phyloP scores from a whole-genome alignment of 1,284 basidiomycete species.

The Paramarasmius palmivorus region DNA sequence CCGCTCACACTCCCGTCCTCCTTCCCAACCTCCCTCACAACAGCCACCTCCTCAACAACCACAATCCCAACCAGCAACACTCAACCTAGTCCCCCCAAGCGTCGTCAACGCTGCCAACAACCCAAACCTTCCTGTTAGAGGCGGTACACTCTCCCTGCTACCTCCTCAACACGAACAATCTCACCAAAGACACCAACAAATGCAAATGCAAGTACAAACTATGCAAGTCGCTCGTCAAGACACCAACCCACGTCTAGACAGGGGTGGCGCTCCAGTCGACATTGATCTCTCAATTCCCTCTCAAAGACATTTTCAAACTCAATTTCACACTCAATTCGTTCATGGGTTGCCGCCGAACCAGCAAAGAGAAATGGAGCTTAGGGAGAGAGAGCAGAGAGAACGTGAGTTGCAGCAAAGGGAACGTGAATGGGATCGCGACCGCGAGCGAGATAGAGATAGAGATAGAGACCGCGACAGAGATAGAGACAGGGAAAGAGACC shows the following conservation, averaged over 20 bases:
- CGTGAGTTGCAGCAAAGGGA: constrained; percentile 13
- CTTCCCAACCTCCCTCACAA: too few species aligned
- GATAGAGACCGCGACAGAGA: constrained; percentile 17
- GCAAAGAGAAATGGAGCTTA: background rate
- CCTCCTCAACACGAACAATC: constrained; percentile 3
- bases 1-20: too few species aligned
- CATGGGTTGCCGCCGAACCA: constrained; percentile 12
- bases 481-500: constrained; percentile 3
- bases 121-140: background rate
- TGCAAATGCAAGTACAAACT: constrained; percentile 5
- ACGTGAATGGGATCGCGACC: constrained; percentile 18
- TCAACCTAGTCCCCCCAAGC: too few species aligned
- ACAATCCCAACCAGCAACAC: too few species aligned
- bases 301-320: constrained; percentile 29
- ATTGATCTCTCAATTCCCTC: too few species aligned
- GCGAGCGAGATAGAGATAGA: constrained; percentile 3
- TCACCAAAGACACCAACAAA: constrained; percentile 2
- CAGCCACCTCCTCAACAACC: too few species aligned
- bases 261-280: constrained; percentile 3
- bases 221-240: constrained; percentile 3
- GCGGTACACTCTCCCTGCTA: background rate
- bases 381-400: background rate
- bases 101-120: too few species aligned
- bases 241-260: background rate
- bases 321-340: constrained; percentile 34